These are phyloP conservation scores for Pezicula carpinea DNA, from an alignment of 2,329 filamentous ascomycete genomes.

Conservation along the genomic window DNA sequence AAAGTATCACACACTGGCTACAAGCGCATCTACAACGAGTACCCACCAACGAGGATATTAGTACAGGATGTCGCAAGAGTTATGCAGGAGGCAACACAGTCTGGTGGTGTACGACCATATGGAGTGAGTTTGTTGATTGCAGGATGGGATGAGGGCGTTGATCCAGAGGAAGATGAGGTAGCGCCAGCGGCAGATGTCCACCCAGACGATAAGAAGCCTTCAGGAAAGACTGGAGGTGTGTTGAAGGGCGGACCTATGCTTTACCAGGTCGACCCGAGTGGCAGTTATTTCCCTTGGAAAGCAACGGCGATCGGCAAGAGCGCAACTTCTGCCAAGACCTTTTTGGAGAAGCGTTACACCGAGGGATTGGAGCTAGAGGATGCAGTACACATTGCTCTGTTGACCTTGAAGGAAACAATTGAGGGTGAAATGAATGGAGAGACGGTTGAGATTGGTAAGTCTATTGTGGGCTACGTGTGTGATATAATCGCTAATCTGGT, in stretches of 20 bases:
- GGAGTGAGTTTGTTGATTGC: constrained; percentile 94
- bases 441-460: constrained; percentile 92
- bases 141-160: constrained; percentile 95
- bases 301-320: constrained; percentile 98
- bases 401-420: constrained; percentile 98
- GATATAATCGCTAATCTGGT: constrained; percentile 21
- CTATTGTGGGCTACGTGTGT: not conserved
- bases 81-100: constrained; percentile 98
- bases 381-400: constrained; percentile 93
- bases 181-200: constrained; percentile 46
- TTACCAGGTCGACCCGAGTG: constrained; percentile 98
- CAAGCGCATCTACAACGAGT: constrained; percentile 99
- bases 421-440: constrained; percentile 99
- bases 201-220: constrained; percentile 67
- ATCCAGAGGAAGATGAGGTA: constrained; percentile 71
- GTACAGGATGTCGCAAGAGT: constrained; percentile 96
- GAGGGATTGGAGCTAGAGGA: constrained; percentile 96
- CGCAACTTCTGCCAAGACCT: constrained; percentile 96
- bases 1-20: constrained; percentile 98
- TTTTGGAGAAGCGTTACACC: constrained; percentile 98
- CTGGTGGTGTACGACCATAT: constrained; percentile 93
- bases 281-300: constrained; percentile 99
- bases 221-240: constrained; percentile 89
- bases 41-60: constrained; percentile 98
- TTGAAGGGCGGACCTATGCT: constrained; percentile 94